Conservation (phyloP, 1,284 basidiomycete species). For the Moesziomyces sp. region DNA sequence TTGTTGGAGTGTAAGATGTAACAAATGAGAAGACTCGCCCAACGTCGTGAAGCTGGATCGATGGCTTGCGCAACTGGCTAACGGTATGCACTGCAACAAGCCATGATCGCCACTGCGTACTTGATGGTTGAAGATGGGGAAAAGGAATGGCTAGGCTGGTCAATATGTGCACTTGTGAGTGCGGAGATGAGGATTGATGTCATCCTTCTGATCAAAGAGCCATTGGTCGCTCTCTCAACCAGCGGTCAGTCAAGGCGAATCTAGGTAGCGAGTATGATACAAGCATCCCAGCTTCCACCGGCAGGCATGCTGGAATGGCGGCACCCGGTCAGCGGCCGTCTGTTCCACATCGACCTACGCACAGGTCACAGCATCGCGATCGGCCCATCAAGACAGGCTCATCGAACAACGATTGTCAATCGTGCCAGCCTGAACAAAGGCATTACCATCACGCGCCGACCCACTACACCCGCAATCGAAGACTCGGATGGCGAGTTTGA, state of each 20-base stretch:
- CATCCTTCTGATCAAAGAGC: too few relatives aligned
- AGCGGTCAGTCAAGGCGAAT: too few relatives aligned
- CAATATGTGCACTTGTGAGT: too few relatives aligned
- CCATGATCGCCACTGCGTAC: too few relatives aligned
- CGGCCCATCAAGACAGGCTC: background rate
- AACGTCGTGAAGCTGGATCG: too few relatives aligned
- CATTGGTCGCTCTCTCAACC: too few relatives aligned
- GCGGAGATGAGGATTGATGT: too few relatives aligned
- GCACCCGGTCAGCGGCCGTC: conserved; percentile 17
- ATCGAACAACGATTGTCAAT: background rate
- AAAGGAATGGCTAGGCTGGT: too few relatives aligned
- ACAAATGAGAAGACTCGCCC: background rate
- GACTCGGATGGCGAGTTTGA: conserved; percentile 22
- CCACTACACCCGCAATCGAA: background rate
- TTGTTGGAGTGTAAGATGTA: background rate
- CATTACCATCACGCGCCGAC: background rate
- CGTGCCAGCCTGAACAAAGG: conserved; percentile 10
- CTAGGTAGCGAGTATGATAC: too few relatives aligned
- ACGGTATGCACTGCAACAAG: too few relatives aligned
- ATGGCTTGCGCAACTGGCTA: background rate
- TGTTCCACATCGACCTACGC: conserved; percentile 31
- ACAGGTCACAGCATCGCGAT: conserved; percentile 30
- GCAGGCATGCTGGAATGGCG: conserved; percentile 19
- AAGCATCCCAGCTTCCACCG: background rate
- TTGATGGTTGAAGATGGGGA: too few relatives aligned